These are phyloP conservation scores for Alternaria sp. DNA, from an alignment of 2,329 filamentous ascomycete species.

Conservation along the genomic window DNA sequence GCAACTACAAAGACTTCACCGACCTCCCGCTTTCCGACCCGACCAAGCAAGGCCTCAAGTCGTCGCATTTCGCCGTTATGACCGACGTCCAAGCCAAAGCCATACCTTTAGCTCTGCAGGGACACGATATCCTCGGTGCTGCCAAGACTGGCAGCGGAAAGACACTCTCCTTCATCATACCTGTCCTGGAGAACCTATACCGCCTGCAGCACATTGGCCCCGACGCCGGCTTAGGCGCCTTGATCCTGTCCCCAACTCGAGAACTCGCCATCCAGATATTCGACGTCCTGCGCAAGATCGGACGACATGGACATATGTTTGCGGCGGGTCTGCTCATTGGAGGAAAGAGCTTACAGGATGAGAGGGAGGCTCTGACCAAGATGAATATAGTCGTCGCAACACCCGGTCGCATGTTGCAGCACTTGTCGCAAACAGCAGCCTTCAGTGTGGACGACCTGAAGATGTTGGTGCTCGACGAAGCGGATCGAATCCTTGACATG, in stretches of 20 bases:
- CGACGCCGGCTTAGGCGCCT: conserved; percentile 83
- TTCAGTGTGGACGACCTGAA: conserved; percentile 91
- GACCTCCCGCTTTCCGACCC: conserved; percentile 85
- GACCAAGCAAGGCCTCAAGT: conserved; percentile 78
- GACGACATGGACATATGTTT: conserved; percentile 81
- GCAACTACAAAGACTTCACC: conserved; percentile 71
- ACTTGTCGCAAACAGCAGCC: conserved; percentile 89
- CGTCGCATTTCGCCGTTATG: conserved; percentile 85
- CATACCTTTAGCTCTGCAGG: conserved; percentile 86
- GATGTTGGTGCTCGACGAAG: conserved; percentile 92
- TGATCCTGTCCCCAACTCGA: conserved; percentile 92
- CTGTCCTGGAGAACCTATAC: conserved; percentile 91
- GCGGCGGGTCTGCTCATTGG: conserved; percentile 94
- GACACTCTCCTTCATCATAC: conserved; percentile 89
- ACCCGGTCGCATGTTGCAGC: conserved; percentile 92
- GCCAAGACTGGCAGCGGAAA: conserved; percentile 97
- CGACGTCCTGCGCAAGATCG: conserved; percentile 88
- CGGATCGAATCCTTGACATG: conserved; percentile 97
- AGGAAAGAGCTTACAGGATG: conserved; percentile 86
- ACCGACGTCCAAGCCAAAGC: conserved; percentile 92
- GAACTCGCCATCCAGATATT: conserved; percentile 98
- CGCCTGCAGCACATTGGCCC: conserved; percentile 86
- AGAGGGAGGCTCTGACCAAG: conserved; percentile 80
- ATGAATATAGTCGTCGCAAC: conserved; percentile 99
- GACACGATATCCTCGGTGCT: conserved; percentile 86